Conservation (phyloP, 2,329 filamentous ascomycete species). For the Fusarium torulosum region DNA sequence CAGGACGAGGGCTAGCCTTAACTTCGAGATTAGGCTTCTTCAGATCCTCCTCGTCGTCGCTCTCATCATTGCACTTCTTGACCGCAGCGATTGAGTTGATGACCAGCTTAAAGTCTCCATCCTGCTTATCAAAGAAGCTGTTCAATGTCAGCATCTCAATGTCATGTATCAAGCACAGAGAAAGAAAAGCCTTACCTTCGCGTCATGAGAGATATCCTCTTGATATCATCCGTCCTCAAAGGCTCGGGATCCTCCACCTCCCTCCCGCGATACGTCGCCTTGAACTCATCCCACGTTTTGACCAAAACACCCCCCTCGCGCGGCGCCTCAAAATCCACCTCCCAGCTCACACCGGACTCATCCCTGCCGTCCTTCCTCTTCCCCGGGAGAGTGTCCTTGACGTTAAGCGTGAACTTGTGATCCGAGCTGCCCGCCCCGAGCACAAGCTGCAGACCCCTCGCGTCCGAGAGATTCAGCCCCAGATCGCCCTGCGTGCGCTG, state of each 20-base stretch:
- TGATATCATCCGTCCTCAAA: slow-evolving; percentile 71
- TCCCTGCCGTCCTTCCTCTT: slow-evolving; percentile 74
- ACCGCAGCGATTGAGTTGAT: slow-evolving; percentile 50
- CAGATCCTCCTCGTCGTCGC: slow-evolving; percentile 42
- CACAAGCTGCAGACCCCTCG: slow-evolving; percentile 70
- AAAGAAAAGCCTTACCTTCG: slow-evolving; percentile 69
- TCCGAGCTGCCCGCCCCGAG: slow-evolving; percentile 65
- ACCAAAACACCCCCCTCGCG: slow-evolving; percentile 58
- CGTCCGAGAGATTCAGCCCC: slow-evolving; percentile 72
- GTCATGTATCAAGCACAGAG: background rate
- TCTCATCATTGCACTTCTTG: slow-evolving; percentile 43
- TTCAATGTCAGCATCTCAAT: slow-evolving; percentile 38
- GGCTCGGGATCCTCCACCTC: slow-evolving; percentile 69
- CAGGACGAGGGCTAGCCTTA: slow-evolving; percentile 17
- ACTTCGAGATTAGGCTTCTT: slow-evolving; percentile 28
- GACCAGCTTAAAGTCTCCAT: slow-evolving; percentile 70
- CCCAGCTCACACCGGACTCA: slow-evolving; percentile 78
- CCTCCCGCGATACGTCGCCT: slow-evolving; percentile 79
- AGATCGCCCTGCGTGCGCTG: slow-evolving; percentile 74
- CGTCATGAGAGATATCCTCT: slow-evolving; percentile 82
- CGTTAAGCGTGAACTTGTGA: slow-evolving; percentile 78
- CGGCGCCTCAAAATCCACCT: slow-evolving; percentile 72
- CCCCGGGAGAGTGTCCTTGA: slow-evolving; percentile 77
- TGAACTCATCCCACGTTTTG: slow-evolving; percentile 74
- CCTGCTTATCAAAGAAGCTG: slow-evolving; percentile 81